phyloP scores from a whole-genome alignment of 257 asterid species.

The Hygrophila difformis region DNA sequence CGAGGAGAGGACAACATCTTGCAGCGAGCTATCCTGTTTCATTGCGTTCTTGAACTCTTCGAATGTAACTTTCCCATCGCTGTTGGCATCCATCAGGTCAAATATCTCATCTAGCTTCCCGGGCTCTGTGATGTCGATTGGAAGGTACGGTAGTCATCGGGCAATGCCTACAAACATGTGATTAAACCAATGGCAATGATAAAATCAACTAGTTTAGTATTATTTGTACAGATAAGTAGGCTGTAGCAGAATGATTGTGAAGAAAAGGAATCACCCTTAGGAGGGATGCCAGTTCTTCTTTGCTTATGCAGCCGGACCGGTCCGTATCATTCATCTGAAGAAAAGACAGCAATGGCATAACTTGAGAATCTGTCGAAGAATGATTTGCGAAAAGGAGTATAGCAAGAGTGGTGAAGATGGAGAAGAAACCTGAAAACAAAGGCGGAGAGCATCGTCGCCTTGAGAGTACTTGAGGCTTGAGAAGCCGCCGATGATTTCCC shows the following conservation, averaged over 20 bases:
- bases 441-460: constrained; percentile 83
- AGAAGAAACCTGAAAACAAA: constrained; percentile 67
- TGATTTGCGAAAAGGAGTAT: too few species aligned
- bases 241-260: too few species aligned
- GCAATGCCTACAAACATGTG: constrained; percentile 75
- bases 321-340: constrained; percentile 75
- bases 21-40: constrained; percentile 76
- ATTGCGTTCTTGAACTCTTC: constrained; percentile 84
- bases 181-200: too few species aligned
- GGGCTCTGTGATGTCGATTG: constrained; percentile 60
- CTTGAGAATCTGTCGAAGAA: too few species aligned
- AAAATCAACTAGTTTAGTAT: too few species aligned
- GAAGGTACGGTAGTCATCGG: constrained; percentile 73
- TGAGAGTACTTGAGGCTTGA: constrained; percentile 72
- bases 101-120: constrained; percentile 83
- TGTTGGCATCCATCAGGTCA: constrained; percentile 79
- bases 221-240: too few species aligned
- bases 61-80: constrained; percentile 70
- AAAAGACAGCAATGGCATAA: too few species aligned
- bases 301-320: constrained; percentile 81
- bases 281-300: constrained; percentile 82
- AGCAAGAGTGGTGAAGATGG: too few species aligned
- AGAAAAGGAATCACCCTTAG: constrained; percentile 43
- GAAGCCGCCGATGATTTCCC: constrained; percentile 76
- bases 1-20: constrained; percentile 74